Percentiles rank a stretch among this genome's conserved stretches.
phyloP scores from a whole-genome alignment of 2,329 filamentous ascomycete species.

The Alternaria sp. region DNA sequence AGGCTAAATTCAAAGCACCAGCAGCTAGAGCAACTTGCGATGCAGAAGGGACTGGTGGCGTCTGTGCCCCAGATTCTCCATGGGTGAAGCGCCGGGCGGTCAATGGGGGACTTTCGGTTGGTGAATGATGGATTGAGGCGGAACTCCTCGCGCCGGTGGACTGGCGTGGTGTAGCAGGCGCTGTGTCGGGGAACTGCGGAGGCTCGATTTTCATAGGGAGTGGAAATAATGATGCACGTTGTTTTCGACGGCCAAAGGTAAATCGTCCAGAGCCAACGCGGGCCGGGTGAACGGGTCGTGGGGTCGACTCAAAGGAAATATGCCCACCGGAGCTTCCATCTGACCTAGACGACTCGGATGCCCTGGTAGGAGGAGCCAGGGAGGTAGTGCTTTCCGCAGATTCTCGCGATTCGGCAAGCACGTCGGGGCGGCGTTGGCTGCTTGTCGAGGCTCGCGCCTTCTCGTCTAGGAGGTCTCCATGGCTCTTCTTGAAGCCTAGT shows the following conservation, averaged over 20 bases:
- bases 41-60: conserved; percentile 57
- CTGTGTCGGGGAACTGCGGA: conserved; percentile 54
- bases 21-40: conserved; percentile 62
- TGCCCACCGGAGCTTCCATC: conserved; percentile 75
- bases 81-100: conserved; percentile 45
- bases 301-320: conserved; percentile 46
- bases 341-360: conserved; percentile 89
- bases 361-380: conserved; percentile 70
- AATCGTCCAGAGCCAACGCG: conserved; percentile 72
- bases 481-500: conserved; percentile 40
- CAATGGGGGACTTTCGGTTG: conserved; percentile 48
- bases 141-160: conserved; percentile 51
- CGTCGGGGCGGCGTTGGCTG: conserved; percentile 56
- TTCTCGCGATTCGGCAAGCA: conserved; percentile 68
- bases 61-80: conserved; percentile 38
- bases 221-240: conserved; percentile 80
- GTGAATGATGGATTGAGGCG: conserved; percentile 44
- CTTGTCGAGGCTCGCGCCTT: conserved; percentile 66
- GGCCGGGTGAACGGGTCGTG: conserved; percentile 61
- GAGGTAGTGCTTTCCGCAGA: conserved; percentile 68
- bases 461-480: conserved; percentile 46
- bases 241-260: conserved; percentile 75
- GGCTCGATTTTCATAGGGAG: conserved; percentile 76
- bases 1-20: conserved; percentile 56
- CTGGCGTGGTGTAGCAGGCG: conserved; percentile 57